These are phyloP conservation scores for Trichoderma oligosporum DNA, from an alignment of 2,329 filamentous ascomycete species.

Conservation along the genomic window DNA sequence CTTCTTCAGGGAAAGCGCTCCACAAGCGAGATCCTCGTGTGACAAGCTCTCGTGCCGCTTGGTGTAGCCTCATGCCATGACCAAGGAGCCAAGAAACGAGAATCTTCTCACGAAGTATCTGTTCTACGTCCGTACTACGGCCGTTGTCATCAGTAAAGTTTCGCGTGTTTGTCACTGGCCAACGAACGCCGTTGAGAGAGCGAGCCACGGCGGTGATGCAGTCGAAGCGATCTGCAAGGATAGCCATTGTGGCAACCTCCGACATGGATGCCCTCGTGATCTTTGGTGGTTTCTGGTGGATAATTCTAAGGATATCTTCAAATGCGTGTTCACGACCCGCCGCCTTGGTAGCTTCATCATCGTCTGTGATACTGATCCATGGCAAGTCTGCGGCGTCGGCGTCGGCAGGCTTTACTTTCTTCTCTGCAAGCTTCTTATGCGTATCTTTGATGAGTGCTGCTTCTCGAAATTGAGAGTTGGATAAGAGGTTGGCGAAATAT, in stretches of 20 bases:
- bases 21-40: conserved; percentile 60
- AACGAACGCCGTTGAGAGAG: conserved; percentile 53
- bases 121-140: conserved; percentile 50
- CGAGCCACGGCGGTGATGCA: conserved; percentile 53
- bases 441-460: conserved; percentile 50
- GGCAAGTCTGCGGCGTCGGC: conserved; percentile 55
- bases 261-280: conserved; percentile 47
- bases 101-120: conserved; percentile 65
- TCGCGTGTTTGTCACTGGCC: conserved; percentile 46
- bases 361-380: conserved; percentile 59
- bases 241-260: conserved; percentile 63
- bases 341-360: conserved; percentile 63
- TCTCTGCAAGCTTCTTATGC: conserved; percentile 47
- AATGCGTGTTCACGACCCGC: conserved; percentile 60
- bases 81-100: conserved; percentile 63
- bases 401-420: conserved; percentile 46
- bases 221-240: conserved; percentile 72
- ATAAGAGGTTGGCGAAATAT: conserved; percentile 67
- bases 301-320: conserved; percentile 62
- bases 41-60: conserved; percentile 63
- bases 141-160: conserved; percentile 38
- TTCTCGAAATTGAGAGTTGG: conserved; percentile 61
- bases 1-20: conserved; percentile 40
- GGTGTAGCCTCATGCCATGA: conserved; percentile 56
- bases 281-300: conserved; percentile 54